Base-by-base conservation (phyloP, 345 rosid genomes). In the Ricinus communis region DNA sequence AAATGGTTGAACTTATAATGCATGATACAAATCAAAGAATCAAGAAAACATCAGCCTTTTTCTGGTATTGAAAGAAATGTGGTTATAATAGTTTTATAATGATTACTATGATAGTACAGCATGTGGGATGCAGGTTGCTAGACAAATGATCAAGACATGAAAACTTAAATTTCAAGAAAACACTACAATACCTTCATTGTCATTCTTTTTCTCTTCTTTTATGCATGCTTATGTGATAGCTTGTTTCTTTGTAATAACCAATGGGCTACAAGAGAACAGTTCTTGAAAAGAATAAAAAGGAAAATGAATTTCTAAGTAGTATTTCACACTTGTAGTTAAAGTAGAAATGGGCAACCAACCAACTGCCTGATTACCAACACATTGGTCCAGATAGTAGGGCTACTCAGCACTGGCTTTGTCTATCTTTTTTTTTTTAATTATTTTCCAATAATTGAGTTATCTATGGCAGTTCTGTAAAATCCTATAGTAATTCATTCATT, bases 361-460 rank as follows among this genome's bases (percentile, higher is more conserved):
- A 63, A 25, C 62, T 8, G 43, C 58, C 5, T 40, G 41, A 53
- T 47, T n/a, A 57, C 33, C 71, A 71, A 72, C 74, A 76, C 22
- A 62, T 9, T 66, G 66, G 69, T 36, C 75, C 65, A 58, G 59
- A 56, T 16, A 45, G 76, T 68, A 63, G 79, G 74, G 66, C 18
- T 57, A 36, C 46, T 52, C 36, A 70, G 16, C 36, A 63, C 40
- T 69, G 58, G 45, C 65, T 47, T 68, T 77, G 76, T 71, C 79
- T 66, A 74, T 71, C n/a, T n/a, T n/a, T n/a, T n/a, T n/a, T n/a
- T n/a, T n/a, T n/a, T n/a, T n/a, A n/a, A n/a, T n/a, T n/a, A 52
- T n/a, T 31, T 68, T 43, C 71, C 77, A 77, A 75, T 81, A 58
- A 81, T 75, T 53, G 73, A 74, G 68, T 1, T n/a, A 28, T 16